Base-by-base conservation (phyloP, 345 rosid genomes). In the Garcia nutans region DNA sequence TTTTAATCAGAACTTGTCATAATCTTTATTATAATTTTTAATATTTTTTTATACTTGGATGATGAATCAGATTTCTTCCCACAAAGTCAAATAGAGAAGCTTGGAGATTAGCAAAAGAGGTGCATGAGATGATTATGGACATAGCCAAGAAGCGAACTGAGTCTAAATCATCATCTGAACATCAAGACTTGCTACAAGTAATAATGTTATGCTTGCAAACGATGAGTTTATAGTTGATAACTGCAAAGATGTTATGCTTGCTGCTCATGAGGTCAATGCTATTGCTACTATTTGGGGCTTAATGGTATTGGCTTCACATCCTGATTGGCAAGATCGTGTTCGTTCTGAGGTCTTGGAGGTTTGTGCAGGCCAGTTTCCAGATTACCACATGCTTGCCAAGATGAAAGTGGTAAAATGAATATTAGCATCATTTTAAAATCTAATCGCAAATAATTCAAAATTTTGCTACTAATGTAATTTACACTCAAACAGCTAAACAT, bases 201-300 rank as follows among this genome's bases (percentile, higher is more conserved):
- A 26, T 72, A 16, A 3, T 73, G n/a, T n/a, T n/a, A n/a, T n/a
- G 47, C 68, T 56, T 16, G 10, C 65, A 4, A 23, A 62, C 5
- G 66, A 65, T 19, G 49, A 71, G 68, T 74, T 81, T 60, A 42
- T 74, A 50, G 79, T 61, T 24, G 76, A 82, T 71, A 78, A 78
- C 71, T 74, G 78, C 70, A 77, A 74, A 65, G 66, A 77, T 41
- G 52, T 74, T 17, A 70, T 62, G 65, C 47, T 77, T 6, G 57
- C 72, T 41, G 72, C n/a, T n/a, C n/a, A n/a, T 19, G 79, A 78
- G 62, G 62, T 22, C 20, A 70, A 54, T n/a, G 71, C 67, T 54
- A 44, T 71, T 26, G 33, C 74, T 3, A 54, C 76, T 6, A 54
- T 33, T 23, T 75, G 74, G 79, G 66, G 60, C 28, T 47, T 63